These are phyloP conservation scores for Ligustrum vulgare DNA, from an alignment of 257 asterid genomes.

Conservation along the genomic window DNA sequence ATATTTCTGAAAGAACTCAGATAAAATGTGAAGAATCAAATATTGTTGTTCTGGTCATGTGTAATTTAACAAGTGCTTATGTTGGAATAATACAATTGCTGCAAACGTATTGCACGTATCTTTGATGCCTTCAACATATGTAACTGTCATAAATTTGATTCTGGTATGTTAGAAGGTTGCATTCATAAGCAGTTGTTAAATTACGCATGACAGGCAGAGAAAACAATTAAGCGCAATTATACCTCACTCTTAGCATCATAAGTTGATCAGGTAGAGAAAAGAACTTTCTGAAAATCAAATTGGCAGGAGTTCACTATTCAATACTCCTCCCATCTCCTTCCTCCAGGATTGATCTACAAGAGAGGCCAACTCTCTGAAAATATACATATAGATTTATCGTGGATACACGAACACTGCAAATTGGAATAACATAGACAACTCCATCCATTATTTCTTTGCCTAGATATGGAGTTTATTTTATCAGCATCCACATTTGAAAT, in stretches of 20 bases:
- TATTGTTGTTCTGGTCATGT: slow-evolving; percentile 25
- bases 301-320: slow-evolving; percentile 50
- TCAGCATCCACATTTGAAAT: not conserved
- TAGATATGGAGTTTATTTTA: slow-evolving; percentile 13
- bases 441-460: slow-evolving; percentile 12
- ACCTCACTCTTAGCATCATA: slow-evolving; percentile 38
- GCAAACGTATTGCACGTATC: slow-evolving; percentile 12
- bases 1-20: slow-evolving; percentile 21
- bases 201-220: too few relatives aligned
- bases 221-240: slow-evolving; percentile 22
- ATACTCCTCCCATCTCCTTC: slow-evolving; percentile 90
- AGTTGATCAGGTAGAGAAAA: slow-evolving; percentile 27
- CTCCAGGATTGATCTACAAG: slow-evolving; percentile 90
- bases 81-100: slow-evolving; percentile 19
- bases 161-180: not conserved
- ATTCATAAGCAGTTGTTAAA: too few relatives aligned
- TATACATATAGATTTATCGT: slow-evolving; percentile 22
- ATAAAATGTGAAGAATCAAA: slow-evolving; percentile 26
- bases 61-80: slow-evolving; percentile 23
- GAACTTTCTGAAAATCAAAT: slow-evolving; percentile 28
- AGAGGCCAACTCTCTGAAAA: slow-evolving; percentile 75
- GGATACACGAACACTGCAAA: slow-evolving; percentile 3
- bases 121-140: not conserved
- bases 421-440: slow-evolving; percentile 2
- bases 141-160: not conserved